Evolutionary conservation across 768 basidiomycete species (phyloP).

Genomic region (Auricularia sp.): DNA sequence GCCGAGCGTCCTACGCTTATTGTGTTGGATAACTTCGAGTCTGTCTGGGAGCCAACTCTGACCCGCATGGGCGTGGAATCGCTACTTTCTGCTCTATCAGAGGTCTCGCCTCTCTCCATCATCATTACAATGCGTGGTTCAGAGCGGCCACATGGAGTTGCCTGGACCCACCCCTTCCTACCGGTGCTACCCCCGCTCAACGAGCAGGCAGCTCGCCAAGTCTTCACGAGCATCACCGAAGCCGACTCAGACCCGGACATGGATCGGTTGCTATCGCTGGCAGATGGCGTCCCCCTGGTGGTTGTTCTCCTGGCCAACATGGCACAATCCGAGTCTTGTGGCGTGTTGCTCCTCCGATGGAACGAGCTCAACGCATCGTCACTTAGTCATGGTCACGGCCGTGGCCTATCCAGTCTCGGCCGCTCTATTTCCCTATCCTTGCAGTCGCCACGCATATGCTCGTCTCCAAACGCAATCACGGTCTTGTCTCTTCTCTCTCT

Average conservation of each 20-base stretch:
- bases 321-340: slow-evolving; percentile 11
- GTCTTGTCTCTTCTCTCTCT: too few species aligned
- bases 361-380: too few species aligned
- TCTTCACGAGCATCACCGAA: not conserved
- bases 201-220: not conserved
- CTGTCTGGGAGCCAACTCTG: not conserved
- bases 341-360: slow-evolving; percentile 4
- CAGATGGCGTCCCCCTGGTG: slow-evolving; percentile 16
- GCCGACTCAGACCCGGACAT: slow-evolving; percentile 9
- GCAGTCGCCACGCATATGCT: too few species aligned
- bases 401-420: too few species aligned
- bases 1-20: not conserved
- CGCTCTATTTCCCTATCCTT: too few species aligned
- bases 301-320: slow-evolving; percentile 15
- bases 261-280: slow-evolving; percentile 10
- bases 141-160: not conserved
- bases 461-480: too few species aligned
- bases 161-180: not conserved
- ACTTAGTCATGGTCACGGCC: too few species aligned
- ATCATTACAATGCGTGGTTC: not conserved
- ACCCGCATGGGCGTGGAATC: not conserved
- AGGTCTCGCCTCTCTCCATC: not conserved
- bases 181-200: not conserved
- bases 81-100: not conserved
- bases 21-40: not conserved